A percentile compares a stretch with the other conserved stretches of the same genome.
Conservation (phyloP, 495 filamentous ascomycete genomes). For the Podospora pseudocomata region DNA sequence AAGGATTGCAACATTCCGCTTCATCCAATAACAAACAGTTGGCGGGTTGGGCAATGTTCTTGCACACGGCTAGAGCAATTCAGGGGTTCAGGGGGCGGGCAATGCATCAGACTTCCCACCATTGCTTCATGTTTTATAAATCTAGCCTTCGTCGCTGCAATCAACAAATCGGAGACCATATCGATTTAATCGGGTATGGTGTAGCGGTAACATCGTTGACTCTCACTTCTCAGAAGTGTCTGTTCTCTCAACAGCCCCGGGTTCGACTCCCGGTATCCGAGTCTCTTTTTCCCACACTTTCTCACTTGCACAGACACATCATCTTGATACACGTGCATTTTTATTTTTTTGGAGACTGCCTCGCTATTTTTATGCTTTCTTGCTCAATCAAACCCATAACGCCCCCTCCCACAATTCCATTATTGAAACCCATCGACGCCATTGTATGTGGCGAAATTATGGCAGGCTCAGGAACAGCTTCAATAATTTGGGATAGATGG, state of each 20-base stretch:
- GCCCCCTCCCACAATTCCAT: not conserved
- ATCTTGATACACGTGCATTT: not conserved
- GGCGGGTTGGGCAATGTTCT: not conserved
- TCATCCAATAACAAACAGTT: too few species aligned
- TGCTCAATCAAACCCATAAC: not conserved
- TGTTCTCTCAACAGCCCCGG: slow-evolving; percentile 18
- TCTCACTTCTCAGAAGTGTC: slow-evolving; percentile 46
- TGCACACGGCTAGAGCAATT: not conserved
- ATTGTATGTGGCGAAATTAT: too few species aligned
- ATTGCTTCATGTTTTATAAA: not conserved
- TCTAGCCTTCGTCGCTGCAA: not conserved
- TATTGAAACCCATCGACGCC: not conserved
- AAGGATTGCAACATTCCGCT: too few species aligned
- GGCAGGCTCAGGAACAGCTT: slow-evolving; percentile 20
- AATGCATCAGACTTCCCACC: not conserved
- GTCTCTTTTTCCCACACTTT: not conserved
- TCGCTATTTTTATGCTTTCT: not conserved
- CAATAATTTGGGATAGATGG: slow-evolving; percentile 21
- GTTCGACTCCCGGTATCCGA: slow-evolving; percentile 24
- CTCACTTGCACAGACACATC: not conserved
- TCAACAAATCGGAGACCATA: slow-evolving; percentile 15
- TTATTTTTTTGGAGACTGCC: not conserved
- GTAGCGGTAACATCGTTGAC: slow-evolving; percentile 16
- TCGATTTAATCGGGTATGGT: slow-evolving; percentile 15
- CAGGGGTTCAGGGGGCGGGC: not conserved